Base-by-base conservation (phyloP, 1,139 yeast species). In the Hanseniaspora gamundiae region DNA sequence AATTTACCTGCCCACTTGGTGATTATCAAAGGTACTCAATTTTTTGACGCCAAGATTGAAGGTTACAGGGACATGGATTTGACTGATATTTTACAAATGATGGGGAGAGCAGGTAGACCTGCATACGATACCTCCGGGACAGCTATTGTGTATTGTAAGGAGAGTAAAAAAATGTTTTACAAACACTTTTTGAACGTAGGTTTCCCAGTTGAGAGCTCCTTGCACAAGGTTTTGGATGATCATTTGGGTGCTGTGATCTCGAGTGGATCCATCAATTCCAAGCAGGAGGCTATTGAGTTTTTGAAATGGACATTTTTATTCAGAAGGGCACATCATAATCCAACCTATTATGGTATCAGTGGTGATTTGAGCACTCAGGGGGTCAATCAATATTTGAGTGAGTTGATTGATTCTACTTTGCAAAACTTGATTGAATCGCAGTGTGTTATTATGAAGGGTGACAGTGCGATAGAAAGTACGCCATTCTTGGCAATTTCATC, bases 201-300 rank as follows among this genome's bases (percentile, higher is more conserved):
- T 0, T 91, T 93, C 66, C 99, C 99, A 0, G 98, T 93, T 13
- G 99, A 91, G 60, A 86, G 96, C 0, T 85, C 95, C 1, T 68
- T 91, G 48, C 97, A 91, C 62, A 87, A 87, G 56, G 94, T 85
- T 3, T 66, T 93, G 55, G 96, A 86, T 62, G 83, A 91, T 61
- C 98, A 93, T 67, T 71, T 91, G 59, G 98, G 97, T 58, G 98
- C 98, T 3, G 98, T 93, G 58, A 84, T 91, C 39, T 75, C 94
- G 0, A 78, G 94, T 2, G 95, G 95, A 1, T 81, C 95, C 0
- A 84, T 91, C 45, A 71, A 68, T 26, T 72, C 84, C 1, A 73
- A 86, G 51, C 95, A 87, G 57, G 91, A 86, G 45, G 97, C 97
- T 0, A 68, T 91, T 71, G 94, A 88, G 50, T 93, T 91, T 59